Percentiles rank a stretch among this genome's conserved stretches.
Evolutionary conservation across 352 stramenopile genomes (phyloP).

Genomic region (Globisporangium spiculum): DNA sequence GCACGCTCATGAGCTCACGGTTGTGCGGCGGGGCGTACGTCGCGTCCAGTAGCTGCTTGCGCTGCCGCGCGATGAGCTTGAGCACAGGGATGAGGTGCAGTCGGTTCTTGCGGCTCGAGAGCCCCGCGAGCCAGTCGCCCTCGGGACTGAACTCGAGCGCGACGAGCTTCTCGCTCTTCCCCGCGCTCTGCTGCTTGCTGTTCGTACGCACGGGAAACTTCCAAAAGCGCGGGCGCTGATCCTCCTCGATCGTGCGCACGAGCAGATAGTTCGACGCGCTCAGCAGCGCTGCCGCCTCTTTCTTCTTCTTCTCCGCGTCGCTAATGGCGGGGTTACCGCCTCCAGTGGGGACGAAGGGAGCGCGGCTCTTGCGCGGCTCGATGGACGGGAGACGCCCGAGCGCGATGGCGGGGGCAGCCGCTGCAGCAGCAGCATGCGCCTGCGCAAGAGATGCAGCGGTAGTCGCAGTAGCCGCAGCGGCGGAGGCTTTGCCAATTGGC

Average conservation of each 20-base stretch:
- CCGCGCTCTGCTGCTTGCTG: constrained; percentile 53
- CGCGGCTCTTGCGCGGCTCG: constrained; percentile 16
- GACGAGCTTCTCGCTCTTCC: constrained; percentile 50
- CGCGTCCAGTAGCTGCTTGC: constrained; percentile 54
- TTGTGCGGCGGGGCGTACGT: constrained; percentile 47
- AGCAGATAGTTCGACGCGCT: constrained; percentile 49
- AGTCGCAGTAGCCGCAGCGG: not conserved
- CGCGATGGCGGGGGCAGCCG: constrained; percentile 13
- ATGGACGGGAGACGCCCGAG: constrained; percentile 15
- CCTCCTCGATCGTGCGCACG: constrained; percentile 74
- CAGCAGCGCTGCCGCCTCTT: not conserved
- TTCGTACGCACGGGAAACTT: constrained; percentile 59
- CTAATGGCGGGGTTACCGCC: not conserved
- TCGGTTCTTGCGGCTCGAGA: constrained; percentile 74
- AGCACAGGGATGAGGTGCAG: constrained; percentile 75
- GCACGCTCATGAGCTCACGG: constrained; percentile 70
- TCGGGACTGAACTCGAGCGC: constrained; percentile 80
- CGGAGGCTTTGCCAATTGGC: not conserved
- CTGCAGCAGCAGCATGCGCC: not conserved
- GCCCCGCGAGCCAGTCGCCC: constrained; percentile 80
- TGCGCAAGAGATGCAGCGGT: not conserved
- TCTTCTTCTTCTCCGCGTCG: constrained; percentile 9
- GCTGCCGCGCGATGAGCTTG: constrained; percentile 52
- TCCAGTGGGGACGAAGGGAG: not conserved
- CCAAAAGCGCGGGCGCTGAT: constrained; percentile 69